phyloP scores from a whole-genome alignment of 2,329 filamentous ascomycete genomes.

The Trichophyton mentagrophytes region DNA sequence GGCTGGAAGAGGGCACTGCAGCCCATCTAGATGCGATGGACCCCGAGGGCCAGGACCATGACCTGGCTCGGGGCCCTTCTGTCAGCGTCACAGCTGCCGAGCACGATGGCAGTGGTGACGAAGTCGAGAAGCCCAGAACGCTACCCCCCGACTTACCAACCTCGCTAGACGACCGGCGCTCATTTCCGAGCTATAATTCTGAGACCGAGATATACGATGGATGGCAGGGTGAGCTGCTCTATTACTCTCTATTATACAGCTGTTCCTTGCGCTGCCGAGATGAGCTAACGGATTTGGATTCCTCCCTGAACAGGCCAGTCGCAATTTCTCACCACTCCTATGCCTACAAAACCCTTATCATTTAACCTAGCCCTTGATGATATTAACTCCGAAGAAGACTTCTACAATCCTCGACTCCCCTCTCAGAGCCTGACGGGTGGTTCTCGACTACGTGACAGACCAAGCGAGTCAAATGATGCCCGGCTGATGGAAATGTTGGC shows the following conservation, averaged over 20 bases:
- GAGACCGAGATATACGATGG: slow-evolving; percentile 98
- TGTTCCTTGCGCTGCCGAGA: not conserved
- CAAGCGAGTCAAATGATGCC: slow-evolving; percentile 47
- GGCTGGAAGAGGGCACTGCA: not conserved
- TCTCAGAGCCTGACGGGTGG: slow-evolving; percentile 17
- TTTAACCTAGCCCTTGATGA: slow-evolving; percentile 82
- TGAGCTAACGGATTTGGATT: not conserved
- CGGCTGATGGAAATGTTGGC: slow-evolving; percentile 92
- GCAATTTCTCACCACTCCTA: slow-evolving; percentile 80
- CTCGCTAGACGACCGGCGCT: slow-evolving; percentile 76
- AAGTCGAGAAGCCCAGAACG: slow-evolving; percentile 21
- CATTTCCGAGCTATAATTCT: slow-evolving; percentile 52
- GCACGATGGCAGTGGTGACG: slow-evolving; percentile 3
- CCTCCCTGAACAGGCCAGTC: slow-evolving; percentile 58
- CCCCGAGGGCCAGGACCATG: slow-evolving; percentile 21
- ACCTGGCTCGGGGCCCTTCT: slow-evolving; percentile 14
- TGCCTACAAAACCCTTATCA: slow-evolving; percentile 67
- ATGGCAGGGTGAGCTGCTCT: slow-evolving; percentile 66
- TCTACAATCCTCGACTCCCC: slow-evolving; percentile 13
- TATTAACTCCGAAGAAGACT: slow-evolving; percentile 56
- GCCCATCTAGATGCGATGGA: slow-evolving; percentile 20
- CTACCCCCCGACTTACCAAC: slow-evolving; percentile 80
- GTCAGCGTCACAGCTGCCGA: not conserved
- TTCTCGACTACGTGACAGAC: not conserved
- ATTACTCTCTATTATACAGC: not conserved